Base-by-base conservation (phyloP, 2,329 filamentous ascomycete genomes). In the Aspergillus sp. region DNA sequence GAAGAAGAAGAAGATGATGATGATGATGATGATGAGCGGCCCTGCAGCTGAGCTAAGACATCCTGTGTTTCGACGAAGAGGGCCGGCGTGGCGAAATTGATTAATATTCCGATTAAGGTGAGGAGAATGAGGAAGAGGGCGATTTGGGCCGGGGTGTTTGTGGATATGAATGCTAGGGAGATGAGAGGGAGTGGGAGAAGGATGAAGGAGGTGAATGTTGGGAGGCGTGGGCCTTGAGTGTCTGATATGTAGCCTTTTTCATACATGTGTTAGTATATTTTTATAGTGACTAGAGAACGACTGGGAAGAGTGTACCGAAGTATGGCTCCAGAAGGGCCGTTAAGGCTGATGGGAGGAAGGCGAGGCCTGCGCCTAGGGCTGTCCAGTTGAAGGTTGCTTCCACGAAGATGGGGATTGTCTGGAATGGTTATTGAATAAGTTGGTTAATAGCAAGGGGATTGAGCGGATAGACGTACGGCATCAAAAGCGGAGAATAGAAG, bases 31-130 rank as follows among this genome's bases (percentile, higher is more conserved):
- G 33, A n/a, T 15, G 35, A 37, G 12, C 35, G 35, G 12, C 5
- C 12, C 21, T 90, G 59, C 87, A 85, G 85, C 0, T 75, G 77
- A 19, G 81, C 79, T 0, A 71, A 62, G 5, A 67, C 66, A 37
- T 81, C 81, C 3, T 83, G 81, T 35, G 91, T 87, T 73, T 91
- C 90, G 0, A 89, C 88, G 83, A 90, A 89, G 19, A 90, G 75
- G 0, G 88, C 85, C 0, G 87, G 84, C 57, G 87, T 81, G 1
- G 82, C 79, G 4, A 89, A 74, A 0, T 83, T 81, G 3, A 90
- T 73, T 1, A 81, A 79, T 2, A 83, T 62, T 0, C 89, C 90
- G 3, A 86, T 76, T 0, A 90, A 61, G 0, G 81, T 79, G 1
- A 93, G 77, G 7, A 92, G 73, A 2, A 78, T 82, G 52, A 84